Conservation (phyloP, 1,284 basidiomycete species). For the Serendipita sp. region DNA sequence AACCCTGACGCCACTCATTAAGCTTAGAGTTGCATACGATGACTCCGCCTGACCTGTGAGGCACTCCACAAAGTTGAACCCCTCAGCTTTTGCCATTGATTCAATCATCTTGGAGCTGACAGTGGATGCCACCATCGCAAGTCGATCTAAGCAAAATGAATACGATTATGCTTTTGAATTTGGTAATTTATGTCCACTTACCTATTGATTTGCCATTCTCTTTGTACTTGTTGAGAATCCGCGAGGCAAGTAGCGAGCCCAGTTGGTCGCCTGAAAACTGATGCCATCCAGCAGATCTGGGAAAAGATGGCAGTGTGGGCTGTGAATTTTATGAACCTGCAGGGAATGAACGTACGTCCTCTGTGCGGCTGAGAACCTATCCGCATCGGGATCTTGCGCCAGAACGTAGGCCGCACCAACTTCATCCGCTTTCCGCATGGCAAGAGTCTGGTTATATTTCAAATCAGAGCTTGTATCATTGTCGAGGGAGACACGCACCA, state of each 20-base stretch:
- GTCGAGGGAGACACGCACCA: conserved; percentile 10
- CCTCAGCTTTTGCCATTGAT: conserved; percentile 55
- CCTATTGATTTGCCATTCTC: conserved; percentile 42
- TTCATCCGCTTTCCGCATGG: conserved; percentile 42
- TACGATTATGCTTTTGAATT: not conserved
- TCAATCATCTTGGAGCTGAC: conserved; percentile 81
- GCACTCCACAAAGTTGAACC: conserved; percentile 70
- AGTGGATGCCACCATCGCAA: conserved; percentile 75
- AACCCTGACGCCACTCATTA: conserved; percentile 36
- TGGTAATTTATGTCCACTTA: conserved; percentile 14
- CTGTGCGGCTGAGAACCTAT: conserved; percentile 72
- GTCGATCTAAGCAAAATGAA: conserved; percentile 29
- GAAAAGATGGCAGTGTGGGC: conserved; percentile 4
- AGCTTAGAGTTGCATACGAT: not conserved
- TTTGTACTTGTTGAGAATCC: conserved; percentile 44
- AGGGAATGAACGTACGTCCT: conserved; percentile 29
- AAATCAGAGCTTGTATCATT: conserved; percentile 26
- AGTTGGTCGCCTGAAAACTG: conserved; percentile 77
- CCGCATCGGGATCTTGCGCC: conserved; percentile 77
- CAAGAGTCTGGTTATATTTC: conserved; percentile 41
- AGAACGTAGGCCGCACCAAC: conserved; percentile 46
- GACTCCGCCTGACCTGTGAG: conserved; percentile 44
- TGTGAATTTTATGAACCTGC: not conserved
- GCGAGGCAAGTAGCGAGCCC: conserved; percentile 58
- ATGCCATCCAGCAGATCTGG: conserved; percentile 45